Evolutionary conservation across 2,329 filamentous ascomycete species (phyloP).

Genomic region (Trichoderma guizhouense): DNA sequence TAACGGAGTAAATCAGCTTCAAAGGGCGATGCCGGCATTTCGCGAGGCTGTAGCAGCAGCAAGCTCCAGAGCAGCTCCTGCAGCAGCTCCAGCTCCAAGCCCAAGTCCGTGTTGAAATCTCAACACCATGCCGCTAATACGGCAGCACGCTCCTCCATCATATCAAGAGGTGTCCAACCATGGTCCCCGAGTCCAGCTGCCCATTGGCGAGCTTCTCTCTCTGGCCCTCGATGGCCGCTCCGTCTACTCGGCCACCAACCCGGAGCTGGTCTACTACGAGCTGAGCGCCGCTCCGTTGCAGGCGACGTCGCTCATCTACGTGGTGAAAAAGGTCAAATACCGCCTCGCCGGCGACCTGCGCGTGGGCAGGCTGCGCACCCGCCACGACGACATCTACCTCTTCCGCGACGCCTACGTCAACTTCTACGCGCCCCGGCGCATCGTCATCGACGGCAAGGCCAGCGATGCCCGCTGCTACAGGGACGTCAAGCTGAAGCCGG

Average conservation of each 20-base stretch:
- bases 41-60: neutral
- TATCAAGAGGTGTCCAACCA: slow-evolving; percentile 15
- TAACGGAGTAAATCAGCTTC: neutral
- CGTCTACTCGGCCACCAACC: slow-evolving; percentile 8
- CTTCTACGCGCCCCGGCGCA: slow-evolving; percentile 7
- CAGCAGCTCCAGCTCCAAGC: neutral
- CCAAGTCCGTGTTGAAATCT: no score
- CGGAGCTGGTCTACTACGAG: slow-evolving; percentile 11
- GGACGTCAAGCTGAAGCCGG: slow-evolving; percentile 8
- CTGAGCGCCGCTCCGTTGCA: slow-evolving; percentile 6
- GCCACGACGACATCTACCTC: slow-evolving; percentile 12
- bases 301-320: slow-evolving; percentile 4
- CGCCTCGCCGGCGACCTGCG: neutral
- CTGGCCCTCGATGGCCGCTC: slow-evolving; percentile 3
- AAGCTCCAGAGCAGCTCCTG: neutral
- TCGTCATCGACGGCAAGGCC: slow-evolving; percentile 11
- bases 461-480: slow-evolving; percentile 9
- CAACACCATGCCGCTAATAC: neutral
- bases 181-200: slow-evolving; percentile 1
- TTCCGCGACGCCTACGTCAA: slow-evolving; percentile 16
- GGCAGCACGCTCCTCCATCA: slow-evolving; percentile 9
- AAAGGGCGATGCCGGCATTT: slow-evolving; percentile 6
- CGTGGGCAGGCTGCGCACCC: neutral
- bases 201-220: slow-evolving; percentile 8
- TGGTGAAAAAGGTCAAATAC: slow-evolving; percentile 15